These are phyloP conservation scores for Boletus calvinii DNA, from an alignment of 1,284 basidiomycete genomes.

Conservation along the genomic window DNA sequence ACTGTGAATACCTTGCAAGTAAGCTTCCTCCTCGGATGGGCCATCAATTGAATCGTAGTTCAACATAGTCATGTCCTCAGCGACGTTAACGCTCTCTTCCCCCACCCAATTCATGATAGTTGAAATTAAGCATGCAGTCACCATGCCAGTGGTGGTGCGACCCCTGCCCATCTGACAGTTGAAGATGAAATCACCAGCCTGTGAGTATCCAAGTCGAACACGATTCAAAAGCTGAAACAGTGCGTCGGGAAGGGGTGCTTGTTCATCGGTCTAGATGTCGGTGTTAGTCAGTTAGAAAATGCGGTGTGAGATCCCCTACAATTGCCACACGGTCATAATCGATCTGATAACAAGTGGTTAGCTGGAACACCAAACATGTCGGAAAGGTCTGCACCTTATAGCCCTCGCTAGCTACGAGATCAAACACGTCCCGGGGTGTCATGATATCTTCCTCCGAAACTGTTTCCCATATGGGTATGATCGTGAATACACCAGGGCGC, in stretches of 20 bases:
- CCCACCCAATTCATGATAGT: slow-evolving; percentile 66
- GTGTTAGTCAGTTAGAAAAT: slow-evolving; percentile 7
- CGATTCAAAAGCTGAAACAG: slow-evolving; percentile 77
- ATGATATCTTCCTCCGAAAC: slow-evolving; percentile 86
- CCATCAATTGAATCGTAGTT: slow-evolving; percentile 72
- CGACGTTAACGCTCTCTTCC: slow-evolving; percentile 40
- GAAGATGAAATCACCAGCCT: slow-evolving; percentile 78
- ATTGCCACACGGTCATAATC: slow-evolving; percentile 88
- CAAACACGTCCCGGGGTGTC: slow-evolving; percentile 88
- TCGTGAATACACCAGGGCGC: slow-evolving; percentile 84
- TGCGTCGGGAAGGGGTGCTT: slow-evolving; percentile 88
- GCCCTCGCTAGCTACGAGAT: slow-evolving; percentile 70
- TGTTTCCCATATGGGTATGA: slow-evolving; percentile 88
- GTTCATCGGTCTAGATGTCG: slow-evolving; percentile 83
- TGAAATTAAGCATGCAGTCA: slow-evolving; percentile 84
- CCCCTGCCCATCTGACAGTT: slow-evolving; percentile 87
- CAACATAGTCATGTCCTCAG: slow-evolving; percentile 42
- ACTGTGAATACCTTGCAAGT: slow-evolving; percentile 66
- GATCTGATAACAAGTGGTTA: slow-evolving; percentile 50
- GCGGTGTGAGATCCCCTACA: slow-evolving; percentile 43
- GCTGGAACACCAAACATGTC: neutral
- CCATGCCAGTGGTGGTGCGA: slow-evolving; percentile 92
- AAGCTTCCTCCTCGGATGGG: slow-evolving; percentile 81
- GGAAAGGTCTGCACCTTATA: slow-evolving; percentile 51
- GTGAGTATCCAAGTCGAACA: slow-evolving; percentile 61